These are phyloP conservation scores for Alternaria tenuissima DNA, from an alignment of 2,329 filamentous ascomycete genomes.

Conservation along the genomic window DNA sequence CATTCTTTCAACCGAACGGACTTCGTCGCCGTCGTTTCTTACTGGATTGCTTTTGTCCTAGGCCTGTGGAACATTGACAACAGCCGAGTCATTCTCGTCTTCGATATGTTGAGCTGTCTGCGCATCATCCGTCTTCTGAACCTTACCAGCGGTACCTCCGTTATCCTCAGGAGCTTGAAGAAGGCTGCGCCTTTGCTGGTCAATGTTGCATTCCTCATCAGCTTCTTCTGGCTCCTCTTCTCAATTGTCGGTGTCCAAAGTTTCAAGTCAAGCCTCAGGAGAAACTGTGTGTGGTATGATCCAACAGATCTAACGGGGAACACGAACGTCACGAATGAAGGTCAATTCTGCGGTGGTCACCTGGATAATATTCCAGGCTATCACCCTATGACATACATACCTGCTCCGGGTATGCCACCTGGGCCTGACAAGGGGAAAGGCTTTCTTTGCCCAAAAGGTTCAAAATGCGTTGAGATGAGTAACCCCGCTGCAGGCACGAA, in stretches of 20 bases:
- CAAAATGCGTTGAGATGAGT: conserved; percentile 78
- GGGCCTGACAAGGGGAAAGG: conserved; percentile 70
- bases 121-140: conserved; percentile 90
- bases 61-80: conserved; percentile 74
- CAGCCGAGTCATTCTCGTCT: conserved; percentile 79
- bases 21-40: conserved; percentile 92
- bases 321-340: conserved; percentile 63
- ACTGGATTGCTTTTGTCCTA: conserved; percentile 88
- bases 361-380: conserved; percentile 64
- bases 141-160: conserved; percentile 90
- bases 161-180: conserved; percentile 93
- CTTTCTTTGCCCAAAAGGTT: conserved; percentile 84
- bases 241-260: conserved; percentile 96
- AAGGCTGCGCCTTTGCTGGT: conserved; percentile 91
- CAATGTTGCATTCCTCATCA: conserved; percentile 91
- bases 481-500: conserved; percentile 87
- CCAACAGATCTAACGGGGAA: conserved; percentile 57
- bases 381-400: conserved; percentile 69
- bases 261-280: conserved; percentile 68
- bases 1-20: conserved; percentile 97
- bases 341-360: conserved; percentile 88
- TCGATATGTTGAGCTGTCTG: conserved; percentile 95
- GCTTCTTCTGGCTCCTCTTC: conserved; percentile 98
- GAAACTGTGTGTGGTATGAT: conserved; percentile 56
- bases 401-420: conserved; percentile 50